Base-by-base conservation (phyloP, 768 basidiomycete species). In the Trametes punicea region DNA sequence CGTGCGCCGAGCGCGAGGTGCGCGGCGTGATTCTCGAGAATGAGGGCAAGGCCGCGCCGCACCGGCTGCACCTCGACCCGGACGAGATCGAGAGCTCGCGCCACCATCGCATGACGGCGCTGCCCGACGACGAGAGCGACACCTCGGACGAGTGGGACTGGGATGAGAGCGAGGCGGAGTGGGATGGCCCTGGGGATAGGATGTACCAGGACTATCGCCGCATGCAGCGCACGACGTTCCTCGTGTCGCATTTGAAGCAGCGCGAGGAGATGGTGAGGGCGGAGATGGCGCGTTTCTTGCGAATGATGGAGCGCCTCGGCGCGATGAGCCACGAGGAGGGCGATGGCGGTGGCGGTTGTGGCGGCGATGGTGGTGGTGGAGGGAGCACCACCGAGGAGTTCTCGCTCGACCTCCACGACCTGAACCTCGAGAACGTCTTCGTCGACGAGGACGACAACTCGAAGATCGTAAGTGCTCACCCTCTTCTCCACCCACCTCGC, bases 131-230 rank as follows among this genome's bases (percentile, higher is more conserved):
- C 61, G 75, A 83, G 68, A 84, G 82, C 61, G 89, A 90, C 61
- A 86, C 86, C 18, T 84, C 81, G 60, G 88, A 90, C 60, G 88
- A 90, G 69, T 90, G 84, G 81, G 84, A 86, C 56, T 73, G 86
- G 39, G 84, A 87, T 62, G 84, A 91, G 73, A 90, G 87, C 57
- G 89, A 90, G 62, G 86, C 83, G 44, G 87, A 88, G 65, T 85
- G 83, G 84, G 88, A 85, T 57, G 84, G 87, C 15, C 85, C 86
- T 5, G 87, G 88, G 8, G 84, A 90, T 69, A 72, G 63, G 54
- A 90, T 89, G 85, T 93, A 93, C 65, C 73, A 85, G 56, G 90
- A 93, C 69, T 93, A 93, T 66, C 77, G 90, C 46, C 75, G 90
- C 39, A 88, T 84, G 81, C 88, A 91, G 70, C 75, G 91, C 55